These are phyloP conservation scores for Shiraia bambusicola DNA, from an alignment of 2,329 filamentous ascomycete species.

Conservation along the genomic window DNA sequence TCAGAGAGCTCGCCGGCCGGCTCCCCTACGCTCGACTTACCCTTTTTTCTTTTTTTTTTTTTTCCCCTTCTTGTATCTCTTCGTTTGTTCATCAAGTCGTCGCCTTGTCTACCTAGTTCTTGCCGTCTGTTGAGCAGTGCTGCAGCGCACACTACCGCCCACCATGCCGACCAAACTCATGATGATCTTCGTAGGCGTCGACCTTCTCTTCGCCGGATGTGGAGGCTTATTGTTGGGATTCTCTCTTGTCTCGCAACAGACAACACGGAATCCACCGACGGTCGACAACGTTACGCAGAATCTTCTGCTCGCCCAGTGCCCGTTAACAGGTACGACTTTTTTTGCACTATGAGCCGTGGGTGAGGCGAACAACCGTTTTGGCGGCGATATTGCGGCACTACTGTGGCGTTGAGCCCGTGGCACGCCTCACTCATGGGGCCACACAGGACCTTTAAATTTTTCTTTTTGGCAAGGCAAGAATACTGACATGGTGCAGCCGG, in stretches of 20 bases:
- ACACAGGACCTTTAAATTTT: constrained; percentile 1
- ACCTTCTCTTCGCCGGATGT: constrained; percentile 55
- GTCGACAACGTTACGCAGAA: constrained; percentile 54
- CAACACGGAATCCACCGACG: constrained; percentile 46
- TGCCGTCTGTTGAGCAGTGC: constrained; percentile 8
- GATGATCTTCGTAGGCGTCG: constrained; percentile 52
- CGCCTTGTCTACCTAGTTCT: neutral
- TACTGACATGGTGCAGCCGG: constrained; percentile 54
- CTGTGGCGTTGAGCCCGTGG: constrained; percentile 21
- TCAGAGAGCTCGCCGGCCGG: constrained; percentile 43
- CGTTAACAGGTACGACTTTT: constrained; percentile 55
- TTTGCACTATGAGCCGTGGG: neutral
- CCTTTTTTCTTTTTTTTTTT: constrained; percentile 25
- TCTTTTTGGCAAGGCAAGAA: neutral
- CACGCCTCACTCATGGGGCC: constrained; percentile 8
- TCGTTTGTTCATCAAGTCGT: constrained; percentile 5
- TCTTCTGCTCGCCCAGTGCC: constrained; percentile 55
- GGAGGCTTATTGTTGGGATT: constrained; percentile 57
- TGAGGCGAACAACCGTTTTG: neutral
- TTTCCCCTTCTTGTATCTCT: neutral
- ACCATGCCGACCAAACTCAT: constrained; percentile 56
- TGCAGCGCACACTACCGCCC: constrained; percentile 17
- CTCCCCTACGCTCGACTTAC: constrained; percentile 38
- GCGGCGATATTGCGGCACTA: constrained; percentile 23
- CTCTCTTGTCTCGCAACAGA: constrained; percentile 52